Base-by-base conservation (phyloP, 805 yeast genomes). In the Pichia eremophila region DNA sequence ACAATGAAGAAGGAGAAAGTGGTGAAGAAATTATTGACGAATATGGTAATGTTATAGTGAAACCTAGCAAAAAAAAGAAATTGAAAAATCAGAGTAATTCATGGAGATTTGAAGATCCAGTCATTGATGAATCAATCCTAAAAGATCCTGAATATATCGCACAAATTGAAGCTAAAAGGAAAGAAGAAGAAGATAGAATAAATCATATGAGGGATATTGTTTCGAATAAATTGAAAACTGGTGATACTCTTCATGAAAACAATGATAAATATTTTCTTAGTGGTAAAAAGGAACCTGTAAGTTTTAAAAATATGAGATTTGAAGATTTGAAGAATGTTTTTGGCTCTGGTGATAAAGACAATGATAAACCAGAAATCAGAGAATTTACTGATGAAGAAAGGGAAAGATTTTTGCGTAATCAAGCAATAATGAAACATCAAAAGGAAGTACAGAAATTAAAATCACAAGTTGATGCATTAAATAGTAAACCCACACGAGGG, bases 21-120 rank as follows among this genome's bases (percentile, higher is more conserved):
- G 39, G 14, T 8, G 39, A 18, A 17, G 39, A 36, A 8, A 36
- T 3, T 8, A 8, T n/a, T 36, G 38, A 41, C 2, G 44, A 36
- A 14, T 19, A 35, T 10, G 40, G 29, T 2, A 25, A 14, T 32
- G 39, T 28, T 19, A 19, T 12, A 8, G 25, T 32, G 5, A 39
- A 34, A 10, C 10, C 6, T n/a, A 19, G 22, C 29, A 53, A 48
- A 32, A 53, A 50, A 27, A 18, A 36, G 35, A 18, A 39, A 44
- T 19, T 29, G 32, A 44, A 50, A 37, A 32, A 41, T 32, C 25
- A 32, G 22, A 44, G 55, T 8, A 65, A 65, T 45, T 41, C 53
- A 0, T 65, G 69, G 69, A 52, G 68, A 40, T 63, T 58, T 43
- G 49, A 54, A 28, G 62, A 55, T 46, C 53, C 53, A n/a, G 35